phyloP scores from a whole-genome alignment of 768 basidiomycete genomes.

The Candolleomyces efflorescens region DNA sequence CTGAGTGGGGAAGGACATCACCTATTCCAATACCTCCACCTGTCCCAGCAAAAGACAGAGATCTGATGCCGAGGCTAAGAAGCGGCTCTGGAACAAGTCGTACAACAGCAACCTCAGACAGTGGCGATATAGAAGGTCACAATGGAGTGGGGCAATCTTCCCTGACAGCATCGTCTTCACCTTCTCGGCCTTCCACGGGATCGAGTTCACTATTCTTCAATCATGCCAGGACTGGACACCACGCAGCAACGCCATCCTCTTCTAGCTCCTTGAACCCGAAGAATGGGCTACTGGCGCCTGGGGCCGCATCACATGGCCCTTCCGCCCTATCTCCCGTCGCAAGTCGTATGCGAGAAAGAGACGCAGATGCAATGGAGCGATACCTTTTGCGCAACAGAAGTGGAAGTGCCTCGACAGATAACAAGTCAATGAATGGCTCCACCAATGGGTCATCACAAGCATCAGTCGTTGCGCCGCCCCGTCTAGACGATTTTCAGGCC shows the following conservation, averaged over 20 bases:
- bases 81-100: slow-evolving; percentile 81
- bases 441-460: slow-evolving; percentile 17
- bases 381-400: slow-evolving; percentile 80
- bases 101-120: slow-evolving; percentile 72
- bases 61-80: slow-evolving; percentile 53
- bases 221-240: slow-evolving; percentile 22
- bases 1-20: slow-evolving; percentile 49
- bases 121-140: slow-evolving; percentile 54
- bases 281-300: slow-evolving; percentile 30
- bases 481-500: slow-evolving; percentile 51
- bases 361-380: slow-evolving; percentile 86
- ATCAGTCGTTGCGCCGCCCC: slow-evolving; percentile 48
- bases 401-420: slow-evolving; percentile 75
- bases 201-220: slow-evolving; percentile 40
- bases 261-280: slow-evolving; percentile 16
- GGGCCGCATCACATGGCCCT: slow-evolving; percentile 26
- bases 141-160: slow-evolving; percentile 43
- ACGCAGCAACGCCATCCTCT: slow-evolving; percentile 24
- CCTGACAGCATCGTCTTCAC: slow-evolving; percentile 57
- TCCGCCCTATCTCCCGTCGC: slow-evolving; percentile 73
- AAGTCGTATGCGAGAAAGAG: slow-evolving; percentile 75
- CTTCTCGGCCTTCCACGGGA: slow-evolving; percentile 49
- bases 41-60: slow-evolving; percentile 42
- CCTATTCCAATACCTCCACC: slow-evolving; percentile 41
- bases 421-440: slow-evolving; percentile 57